Percentiles rank a stretch among this genome's conserved stretches.
phyloP scores from a whole-genome alignment of 164 flowering plant species.

The Malania oleifera region DNA sequence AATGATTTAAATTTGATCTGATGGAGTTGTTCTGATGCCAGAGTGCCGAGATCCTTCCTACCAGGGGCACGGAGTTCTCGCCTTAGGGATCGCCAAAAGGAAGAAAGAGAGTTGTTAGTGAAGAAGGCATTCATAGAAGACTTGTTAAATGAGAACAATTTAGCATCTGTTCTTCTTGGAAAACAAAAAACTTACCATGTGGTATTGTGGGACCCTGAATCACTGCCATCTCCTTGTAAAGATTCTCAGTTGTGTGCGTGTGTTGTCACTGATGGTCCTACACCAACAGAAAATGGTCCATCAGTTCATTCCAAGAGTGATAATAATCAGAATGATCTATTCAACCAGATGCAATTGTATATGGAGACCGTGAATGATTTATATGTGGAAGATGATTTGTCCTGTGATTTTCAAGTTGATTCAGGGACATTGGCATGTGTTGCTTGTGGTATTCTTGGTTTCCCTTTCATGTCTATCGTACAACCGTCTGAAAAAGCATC shows the following conservation, averaged over 20 bases:
- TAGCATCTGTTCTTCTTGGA: slow-evolving; percentile 42
- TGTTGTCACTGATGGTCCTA: slow-evolving; percentile 11
- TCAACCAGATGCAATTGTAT: slow-evolving; percentile 34
- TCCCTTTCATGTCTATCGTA: slow-evolving; percentile 87
- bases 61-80: slow-evolving; percentile 92
- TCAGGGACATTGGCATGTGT: slow-evolving; percentile 91
- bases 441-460: slow-evolving; percentile 96
- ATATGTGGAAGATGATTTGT: slow-evolving; percentile 55
- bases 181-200: slow-evolving; percentile 39
- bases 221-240: slow-evolving; percentile 43
- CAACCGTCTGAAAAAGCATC: slow-evolving; percentile 70
- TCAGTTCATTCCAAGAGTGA: slow-evolving; percentile 11
- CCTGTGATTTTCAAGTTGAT: slow-evolving; percentile 77
- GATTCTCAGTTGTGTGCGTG: slow-evolving; percentile 23
- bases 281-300: slow-evolving; percentile 16
- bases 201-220: slow-evolving; percentile 78
- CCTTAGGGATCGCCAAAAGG: slow-evolving; percentile 76
- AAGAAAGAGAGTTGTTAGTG: slow-evolving; percentile 76
- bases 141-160: slow-evolving; percentile 51
- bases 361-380: slow-evolving; percentile 42
- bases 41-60: slow-evolving; percentile 81
- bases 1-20: slow-evolving; percentile 20
- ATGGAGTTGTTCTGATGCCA: slow-evolving; percentile 40
- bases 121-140: slow-evolving; percentile 87
- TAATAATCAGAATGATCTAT: slow-evolving; percentile 16